A percentile compares a stretch with the other conserved stretches of the same genome.
These are phyloP conservation scores for Trametes cubensis DNA, from an alignment of 768 basidiomycete species.

Conservation along the genomic window DNA sequence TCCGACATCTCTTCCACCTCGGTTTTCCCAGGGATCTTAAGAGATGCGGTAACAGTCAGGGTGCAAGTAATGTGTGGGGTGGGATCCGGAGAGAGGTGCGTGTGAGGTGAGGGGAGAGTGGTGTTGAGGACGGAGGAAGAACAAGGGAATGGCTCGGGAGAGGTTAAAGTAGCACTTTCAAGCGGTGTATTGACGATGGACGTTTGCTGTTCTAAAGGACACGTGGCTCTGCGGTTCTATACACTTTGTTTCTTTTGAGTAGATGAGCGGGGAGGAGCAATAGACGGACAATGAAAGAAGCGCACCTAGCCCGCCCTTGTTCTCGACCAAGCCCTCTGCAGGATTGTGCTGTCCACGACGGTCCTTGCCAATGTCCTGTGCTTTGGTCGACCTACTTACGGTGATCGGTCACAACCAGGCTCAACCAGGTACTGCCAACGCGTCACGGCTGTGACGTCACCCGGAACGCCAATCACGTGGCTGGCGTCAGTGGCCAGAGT, in stretches of 20 bases:
- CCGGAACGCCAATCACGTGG: neutral
- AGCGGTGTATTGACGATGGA: conserved; percentile 5
- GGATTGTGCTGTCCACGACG: neutral
- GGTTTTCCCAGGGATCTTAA: neutral
- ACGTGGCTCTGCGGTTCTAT: neutral
- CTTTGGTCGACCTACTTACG: too few species aligned
- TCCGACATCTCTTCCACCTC: conserved; percentile 5
- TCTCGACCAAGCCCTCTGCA: neutral
- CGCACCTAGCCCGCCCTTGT: neutral
- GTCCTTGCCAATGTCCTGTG: neutral
- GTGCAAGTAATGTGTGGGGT: neutral
- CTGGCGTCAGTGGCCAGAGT: neutral
- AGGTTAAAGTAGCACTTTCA: conserved; percentile 1
- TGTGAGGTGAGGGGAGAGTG: neutral
- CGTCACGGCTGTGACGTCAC: neutral
- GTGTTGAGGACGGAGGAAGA: conserved; percentile 1
- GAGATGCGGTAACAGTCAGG: conserved; percentile 2
- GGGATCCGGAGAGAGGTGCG: neutral
- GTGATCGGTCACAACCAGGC: too few species aligned
- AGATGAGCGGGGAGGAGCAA: neutral
- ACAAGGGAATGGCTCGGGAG: conserved; percentile 13
- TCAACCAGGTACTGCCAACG: too few species aligned
- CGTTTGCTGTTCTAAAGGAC: conserved; percentile 7
- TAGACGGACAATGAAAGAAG: neutral
- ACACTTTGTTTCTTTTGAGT: neutral